These are phyloP conservation scores for Colletotrichum camelliae DNA, from an alignment of 2,329 filamentous ascomycete species.

Conservation along the genomic window DNA sequence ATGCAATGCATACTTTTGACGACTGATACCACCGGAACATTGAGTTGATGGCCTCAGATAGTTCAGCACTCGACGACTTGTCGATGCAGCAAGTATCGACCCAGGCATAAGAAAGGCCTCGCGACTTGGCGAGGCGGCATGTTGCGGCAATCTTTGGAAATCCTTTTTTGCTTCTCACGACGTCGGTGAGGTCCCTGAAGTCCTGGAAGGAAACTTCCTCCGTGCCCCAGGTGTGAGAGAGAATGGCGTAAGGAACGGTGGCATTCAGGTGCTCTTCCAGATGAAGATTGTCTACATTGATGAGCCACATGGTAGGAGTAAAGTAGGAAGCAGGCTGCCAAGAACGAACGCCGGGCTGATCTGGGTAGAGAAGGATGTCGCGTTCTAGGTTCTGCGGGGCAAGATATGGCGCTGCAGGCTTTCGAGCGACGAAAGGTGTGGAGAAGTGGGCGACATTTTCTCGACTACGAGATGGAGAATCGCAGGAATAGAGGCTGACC, in stretches of 20 bases:
- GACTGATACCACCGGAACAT: background rate
- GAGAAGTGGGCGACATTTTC: background rate
- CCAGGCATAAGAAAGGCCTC: background rate
- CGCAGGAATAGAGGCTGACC: background rate
- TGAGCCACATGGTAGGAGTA: background rate
- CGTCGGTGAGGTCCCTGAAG: background rate
- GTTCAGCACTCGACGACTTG: background rate
- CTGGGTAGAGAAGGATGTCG: background rate
- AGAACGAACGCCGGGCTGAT: background rate
- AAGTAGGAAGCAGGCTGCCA: rapidly evolving
- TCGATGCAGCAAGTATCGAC: background rate
- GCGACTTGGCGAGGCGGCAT: background rate
- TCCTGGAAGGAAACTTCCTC: constrained; percentile 16
- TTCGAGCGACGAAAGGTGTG: background rate
- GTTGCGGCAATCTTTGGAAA: background rate
- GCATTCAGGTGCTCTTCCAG: background rate
- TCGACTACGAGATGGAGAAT: background rate
- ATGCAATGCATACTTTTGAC: background rate
- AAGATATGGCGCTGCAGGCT: background rate
- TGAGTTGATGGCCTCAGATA: background rate
- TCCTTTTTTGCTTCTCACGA: background rate
- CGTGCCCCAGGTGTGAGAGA: constrained; percentile 24
- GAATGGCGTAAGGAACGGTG: constrained; percentile 23
- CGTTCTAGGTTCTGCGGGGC: background rate
- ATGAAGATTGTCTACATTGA: background rate